Base-by-base conservation (phyloP, 768 basidiomycete species). In the Cubamyces lactineus region DNA sequence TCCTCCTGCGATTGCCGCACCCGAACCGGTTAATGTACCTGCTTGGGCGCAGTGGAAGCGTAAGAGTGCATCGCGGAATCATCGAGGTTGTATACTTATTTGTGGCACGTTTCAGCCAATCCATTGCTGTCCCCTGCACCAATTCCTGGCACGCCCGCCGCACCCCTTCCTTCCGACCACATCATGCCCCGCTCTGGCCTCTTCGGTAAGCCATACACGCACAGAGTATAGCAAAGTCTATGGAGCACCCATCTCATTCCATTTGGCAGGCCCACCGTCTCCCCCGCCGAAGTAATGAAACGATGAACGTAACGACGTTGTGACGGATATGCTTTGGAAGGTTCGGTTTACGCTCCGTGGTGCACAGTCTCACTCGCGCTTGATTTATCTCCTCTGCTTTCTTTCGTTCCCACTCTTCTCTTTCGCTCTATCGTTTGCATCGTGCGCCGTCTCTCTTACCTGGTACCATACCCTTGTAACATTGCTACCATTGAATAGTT, bases 1-100 rank as follows among this genome's bases (percentile, higher is more conserved):
- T 51, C 63, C 67, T 69, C 75, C 75, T 9, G 70, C 77, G 0
- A 72, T 74, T 5, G 74, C 77, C 13, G 78, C 76, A 17, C 79
- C 78, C 0, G 77, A 80, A 0, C 71, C 69, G 0, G 78, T 83
- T 0, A 82, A 83, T 67, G 80, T 84, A 28, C 89, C 90, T n/a
- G 84, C 91, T 1, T 93, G 91, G 91, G 85, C 91, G 0, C 89
- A 92, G 67, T 93, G 91, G 91, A 81, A 86, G 78, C 91, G 91
- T 93, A 71, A 55, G 84, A 80, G n/a, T n/a, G 12, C 24, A 16
- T 50, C 40, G 4, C 53, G 41, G 47, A 16, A 46, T 47, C 9
- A n/a, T 11, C 26, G 15, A 11, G 34, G n/a, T 16, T 19, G n/a
- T 42, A 40, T n/a, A 24, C 56, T 28, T 16, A 5, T 41, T 41